phyloP scores from a whole-genome alignment of 805 yeast genomes.

The Candida endomychidarum region DNA sequence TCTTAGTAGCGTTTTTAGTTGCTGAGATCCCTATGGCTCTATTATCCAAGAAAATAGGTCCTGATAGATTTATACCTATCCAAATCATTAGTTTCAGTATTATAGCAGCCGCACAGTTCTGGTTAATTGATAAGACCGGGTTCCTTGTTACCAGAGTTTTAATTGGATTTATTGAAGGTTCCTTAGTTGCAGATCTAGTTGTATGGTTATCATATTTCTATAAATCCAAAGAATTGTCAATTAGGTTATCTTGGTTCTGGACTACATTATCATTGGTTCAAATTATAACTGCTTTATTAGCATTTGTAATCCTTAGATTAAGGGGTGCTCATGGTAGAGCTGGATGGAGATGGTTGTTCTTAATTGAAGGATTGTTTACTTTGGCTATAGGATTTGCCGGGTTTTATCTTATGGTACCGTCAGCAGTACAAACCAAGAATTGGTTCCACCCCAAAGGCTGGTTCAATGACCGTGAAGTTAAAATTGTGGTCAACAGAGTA shows the following conservation, averaged over 20 bases:
- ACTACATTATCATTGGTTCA: conserved; percentile 24
- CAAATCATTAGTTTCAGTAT: conserved; percentile 29
- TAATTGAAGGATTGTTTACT: conserved; percentile 63
- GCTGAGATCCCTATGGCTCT: conserved; percentile 61
- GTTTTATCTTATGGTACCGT: conserved; percentile 53
- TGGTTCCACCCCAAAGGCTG: conserved; percentile 48
- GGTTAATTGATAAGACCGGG: conserved; percentile 21
- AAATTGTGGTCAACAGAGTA: conserved; percentile 26
- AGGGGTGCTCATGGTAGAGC: conserved; percentile 20
- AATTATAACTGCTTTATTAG: conserved; percentile 23
- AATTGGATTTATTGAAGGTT: conserved; percentile 31
- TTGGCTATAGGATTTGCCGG: conserved; percentile 48
- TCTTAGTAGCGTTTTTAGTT: conserved; percentile 39
- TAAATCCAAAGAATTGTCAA: conserved; percentile 54
- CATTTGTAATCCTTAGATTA: conserved; percentile 22
- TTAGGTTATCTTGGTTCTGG: conserved; percentile 52
- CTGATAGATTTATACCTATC: conserved; percentile 58
- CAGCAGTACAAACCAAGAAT: conserved; percentile 52
- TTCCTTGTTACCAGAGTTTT: conserved; percentile 27
- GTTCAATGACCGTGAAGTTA: conserved; percentile 27
- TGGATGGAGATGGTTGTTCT: conserved; percentile 64
- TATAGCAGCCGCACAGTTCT: conserved; percentile 26
- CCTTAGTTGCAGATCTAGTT: conserved; percentile 51
- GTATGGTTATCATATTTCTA: conserved; percentile 67
- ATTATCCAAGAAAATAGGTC: conserved; percentile 59